A percentile compares a stretch with the other conserved stretches of the same genome.
Evolutionary conservation across 2,329 filamentous ascomycete genomes (phyloP).

Genomic region (Gliomastix tumulicola): DNA sequence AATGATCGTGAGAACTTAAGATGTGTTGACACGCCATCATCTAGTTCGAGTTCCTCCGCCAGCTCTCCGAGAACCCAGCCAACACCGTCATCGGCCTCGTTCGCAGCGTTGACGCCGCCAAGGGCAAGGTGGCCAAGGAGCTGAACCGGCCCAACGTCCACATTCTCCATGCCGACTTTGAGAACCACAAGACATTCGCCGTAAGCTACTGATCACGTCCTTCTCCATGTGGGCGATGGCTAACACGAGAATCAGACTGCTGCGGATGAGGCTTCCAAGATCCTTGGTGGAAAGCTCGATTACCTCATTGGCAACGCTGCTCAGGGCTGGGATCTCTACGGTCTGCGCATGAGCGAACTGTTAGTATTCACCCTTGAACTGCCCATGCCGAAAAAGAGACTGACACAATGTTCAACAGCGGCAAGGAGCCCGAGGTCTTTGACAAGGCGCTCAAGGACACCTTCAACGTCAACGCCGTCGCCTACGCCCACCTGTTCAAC

Average conservation of each 20-base stretch:
- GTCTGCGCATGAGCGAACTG: neutral
- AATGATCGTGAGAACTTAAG: too few relatives aligned
- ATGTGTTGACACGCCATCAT: too few relatives aligned
- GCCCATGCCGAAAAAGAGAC: neutral
- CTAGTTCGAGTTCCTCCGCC: constrained; percentile 43
- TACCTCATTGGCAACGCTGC: constrained; percentile 72
- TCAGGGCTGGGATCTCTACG: constrained; percentile 37
- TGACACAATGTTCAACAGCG: neutral
- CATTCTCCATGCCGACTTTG: constrained; percentile 37
- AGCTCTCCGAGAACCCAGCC: constrained; percentile 31
- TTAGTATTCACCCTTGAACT: neutral
- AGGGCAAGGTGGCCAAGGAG: constrained; percentile 33
- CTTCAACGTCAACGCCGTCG: constrained; percentile 41
- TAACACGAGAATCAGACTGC: neutral
- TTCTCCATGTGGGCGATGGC: neutral
- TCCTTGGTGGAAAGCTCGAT: constrained; percentile 17
- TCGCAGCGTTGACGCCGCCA: constrained; percentile 34
- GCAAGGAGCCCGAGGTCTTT: neutral
- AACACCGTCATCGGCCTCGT: constrained; percentile 40
- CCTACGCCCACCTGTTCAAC: constrained; percentile 41
- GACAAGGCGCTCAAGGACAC: constrained; percentile 2
- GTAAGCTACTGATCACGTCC: constrained; percentile 4
- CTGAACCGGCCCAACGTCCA: constrained; percentile 33
- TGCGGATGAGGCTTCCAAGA: constrained; percentile 5
- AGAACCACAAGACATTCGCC: constrained; percentile 28